A percentile compares a stretch with the other conserved stretches of the same genome.
Conservation (phyloP, 345 rosid species). For the Trapa incisa region DNA sequence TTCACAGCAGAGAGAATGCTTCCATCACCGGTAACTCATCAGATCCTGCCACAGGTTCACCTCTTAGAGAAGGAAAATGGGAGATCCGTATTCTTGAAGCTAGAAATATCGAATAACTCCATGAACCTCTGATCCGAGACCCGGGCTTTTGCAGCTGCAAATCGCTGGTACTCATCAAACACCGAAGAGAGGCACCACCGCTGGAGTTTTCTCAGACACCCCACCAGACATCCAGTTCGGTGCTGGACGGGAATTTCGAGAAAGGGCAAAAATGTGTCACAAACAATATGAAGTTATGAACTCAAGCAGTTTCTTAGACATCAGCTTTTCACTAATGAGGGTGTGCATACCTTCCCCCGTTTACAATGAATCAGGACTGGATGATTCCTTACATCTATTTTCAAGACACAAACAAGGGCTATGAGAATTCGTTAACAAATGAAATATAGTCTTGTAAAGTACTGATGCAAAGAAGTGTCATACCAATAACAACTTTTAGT, state of each 20-base stretch:
- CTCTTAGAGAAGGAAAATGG: slow-evolving; percentile 57
- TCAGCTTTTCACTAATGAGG: background rate
- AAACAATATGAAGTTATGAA: background rate
- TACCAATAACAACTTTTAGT: slow-evolving; percentile 80
- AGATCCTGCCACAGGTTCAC: slow-evolving; percentile 13
- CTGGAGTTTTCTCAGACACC: slow-evolving; percentile 86
- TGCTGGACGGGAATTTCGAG: slow-evolving; percentile 35
- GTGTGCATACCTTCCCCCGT: slow-evolving; percentile 63
- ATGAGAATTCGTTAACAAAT: slow-evolving; percentile 2
- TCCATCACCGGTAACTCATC: slow-evolving; percentile 10
- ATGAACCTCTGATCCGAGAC: slow-evolving; percentile 83
- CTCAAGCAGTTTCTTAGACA: too few relatives aligned
- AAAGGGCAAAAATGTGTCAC: too few relatives aligned
- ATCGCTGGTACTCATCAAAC: slow-evolving; percentile 78
- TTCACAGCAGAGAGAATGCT: background rate
- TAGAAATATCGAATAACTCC: slow-evolving; percentile 74
- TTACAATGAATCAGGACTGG: slow-evolving; percentile 88
- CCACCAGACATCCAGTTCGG: slow-evolving; percentile 88
- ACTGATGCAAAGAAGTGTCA: slow-evolving; percentile 4
- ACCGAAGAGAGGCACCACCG: slow-evolving; percentile 80
- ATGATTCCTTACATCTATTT: slow-evolving; percentile 75
- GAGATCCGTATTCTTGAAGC: slow-evolving; percentile 53
- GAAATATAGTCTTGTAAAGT: background rate
- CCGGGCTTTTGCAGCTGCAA: slow-evolving; percentile 92
- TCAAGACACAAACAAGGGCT: background rate